Evolutionary conservation across 306 rosid genomes (phyloP).

Genomic region (Cicer judaicum): DNA sequence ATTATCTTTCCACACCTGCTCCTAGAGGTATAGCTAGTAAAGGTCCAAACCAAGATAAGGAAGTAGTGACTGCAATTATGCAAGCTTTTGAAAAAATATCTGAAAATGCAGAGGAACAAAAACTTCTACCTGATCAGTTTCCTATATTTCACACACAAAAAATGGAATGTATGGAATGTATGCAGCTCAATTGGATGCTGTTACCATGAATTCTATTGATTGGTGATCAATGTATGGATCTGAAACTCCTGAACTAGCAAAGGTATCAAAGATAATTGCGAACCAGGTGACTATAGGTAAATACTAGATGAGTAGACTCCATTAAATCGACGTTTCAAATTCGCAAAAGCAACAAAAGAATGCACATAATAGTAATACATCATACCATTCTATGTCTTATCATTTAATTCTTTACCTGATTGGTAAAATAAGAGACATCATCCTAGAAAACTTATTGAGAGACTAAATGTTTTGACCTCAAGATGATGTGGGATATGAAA

Average conservation of each 20-base stretch:
- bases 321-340: background rate
- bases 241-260: background rate
- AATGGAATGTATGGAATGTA: background rate
- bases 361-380: background rate
- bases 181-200: background rate
- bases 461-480: background rate
- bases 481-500: slow-evolving; percentile 6
- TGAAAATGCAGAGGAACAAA: background rate
- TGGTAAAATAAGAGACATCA: background rate
- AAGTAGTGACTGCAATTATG: background rate
- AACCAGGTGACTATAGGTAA: too few relatives aligned
- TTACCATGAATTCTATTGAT: slow-evolving; percentile 15
- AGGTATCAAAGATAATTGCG: too few relatives aligned
- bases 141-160: background rate
- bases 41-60: slow-evolving; percentile 10
- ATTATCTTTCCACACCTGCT: background rate
- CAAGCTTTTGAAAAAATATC: background rate
- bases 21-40: slow-evolving; percentile 7
- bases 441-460: background rate
- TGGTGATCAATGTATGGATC: slow-evolving; percentile 18
- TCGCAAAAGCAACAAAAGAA: slow-evolving; percentile 9
- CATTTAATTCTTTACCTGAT: background rate
- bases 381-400: background rate
- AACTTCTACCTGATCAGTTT: background rate
- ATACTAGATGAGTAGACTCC: background rate